Base-by-base conservation (phyloP, 495 filamentous ascomycete species). In the Hypoxylon fuscum region DNA sequence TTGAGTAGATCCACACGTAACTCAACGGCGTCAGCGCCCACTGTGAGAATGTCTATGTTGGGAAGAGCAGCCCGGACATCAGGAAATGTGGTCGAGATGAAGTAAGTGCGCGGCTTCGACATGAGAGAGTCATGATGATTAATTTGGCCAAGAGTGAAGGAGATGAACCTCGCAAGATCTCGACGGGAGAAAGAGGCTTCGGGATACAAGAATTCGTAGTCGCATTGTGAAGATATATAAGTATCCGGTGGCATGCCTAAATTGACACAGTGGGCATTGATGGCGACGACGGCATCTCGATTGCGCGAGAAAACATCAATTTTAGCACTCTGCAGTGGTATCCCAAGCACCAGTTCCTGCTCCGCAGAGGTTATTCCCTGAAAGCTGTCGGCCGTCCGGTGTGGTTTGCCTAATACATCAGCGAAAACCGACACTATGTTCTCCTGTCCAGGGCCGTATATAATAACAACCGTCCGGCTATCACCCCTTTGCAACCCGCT, bases 11-110 rank as follows among this genome's bases (percentile, higher is more conserved):
- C 91, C 9, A 93, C 90, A 43, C 91, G 85, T 49, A 93, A 82
- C 71, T 95, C 91, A 15, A 95, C 86, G 5, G 89, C 91, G 76
- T 95, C 91, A 10, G 90, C 85, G 8, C 91, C 91, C 5, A 95
- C 90, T 5, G 91, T 92, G 12, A 93, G 76, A 58, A 93, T 92
- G 75, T 93, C 89, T 38, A 95, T 79, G 72, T 93, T 93, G 1
- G 91, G 88, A 50, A 93, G 75, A n/a, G 90, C 90, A 25, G 90
- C 87, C 65, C 86, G 88, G 2, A 95, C 90, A 70, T 93, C 90
- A 0, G 91, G 89, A 58, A 95, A 95, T 2, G 91, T 95, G 0
- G 90, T 92, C 34, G 90, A 93, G 54, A 95, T 92, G 62, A 93
- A 86, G 70, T 89, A 92, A 0, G 90, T 93, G 40, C 90, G 80